Evolutionary conservation across 2,329 filamentous ascomycete species (phyloP).

Genomic region (Ambrosiella cleistominuta): DNA sequence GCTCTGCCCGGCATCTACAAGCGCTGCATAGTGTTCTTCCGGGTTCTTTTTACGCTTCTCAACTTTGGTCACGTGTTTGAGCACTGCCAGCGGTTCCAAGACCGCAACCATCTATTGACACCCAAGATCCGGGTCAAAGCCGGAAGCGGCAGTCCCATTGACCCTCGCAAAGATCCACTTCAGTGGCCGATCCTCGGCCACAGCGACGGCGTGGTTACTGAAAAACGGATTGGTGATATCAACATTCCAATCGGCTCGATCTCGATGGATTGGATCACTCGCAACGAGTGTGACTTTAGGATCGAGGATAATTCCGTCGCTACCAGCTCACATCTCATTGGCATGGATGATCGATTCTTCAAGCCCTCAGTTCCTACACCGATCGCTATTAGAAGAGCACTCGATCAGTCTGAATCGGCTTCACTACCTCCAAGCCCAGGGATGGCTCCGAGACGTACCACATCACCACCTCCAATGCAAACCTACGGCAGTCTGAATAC

Average conservation of each 20-base stretch:
- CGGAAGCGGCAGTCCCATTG: neutral
- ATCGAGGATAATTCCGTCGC: slow-evolving; percentile 83
- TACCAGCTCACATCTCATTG: slow-evolving; percentile 84
- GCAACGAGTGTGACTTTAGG: slow-evolving; percentile 76
- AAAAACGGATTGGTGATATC: slow-evolving; percentile 65
- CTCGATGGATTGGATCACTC: slow-evolving; percentile 64
- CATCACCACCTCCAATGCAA: slow-evolving; percentile 25
- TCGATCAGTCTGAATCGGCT: slow-evolving; percentile 5
- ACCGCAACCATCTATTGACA: slow-evolving; percentile 31
- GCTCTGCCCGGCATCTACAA: slow-evolving; percentile 82
- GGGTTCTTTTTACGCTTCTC: slow-evolving; percentile 50
- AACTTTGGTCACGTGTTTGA: slow-evolving; percentile 41
- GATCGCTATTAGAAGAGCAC: slow-evolving; percentile 15
- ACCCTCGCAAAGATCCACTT: slow-evolving; percentile 39
- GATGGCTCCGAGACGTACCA: neutral
- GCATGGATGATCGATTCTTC: slow-evolving; percentile 74
- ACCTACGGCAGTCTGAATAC: slow-evolving; percentile 82
- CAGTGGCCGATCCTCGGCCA: slow-evolving; percentile 51
- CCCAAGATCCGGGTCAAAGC: slow-evolving; percentile 66
- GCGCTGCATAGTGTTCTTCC: slow-evolving; percentile 86
- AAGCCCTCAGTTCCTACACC: slow-evolving; percentile 54
- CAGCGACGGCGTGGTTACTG: slow-evolving; percentile 44
- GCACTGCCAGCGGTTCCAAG: slow-evolving; percentile 44
- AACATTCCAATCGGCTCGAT: slow-evolving; percentile 77
- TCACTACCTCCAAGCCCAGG: slow-evolving; percentile 1